Evolutionary conservation across 2,329 filamentous ascomycete species (phyloP).

Genomic region (Cryphonectria nitschkei): DNA sequence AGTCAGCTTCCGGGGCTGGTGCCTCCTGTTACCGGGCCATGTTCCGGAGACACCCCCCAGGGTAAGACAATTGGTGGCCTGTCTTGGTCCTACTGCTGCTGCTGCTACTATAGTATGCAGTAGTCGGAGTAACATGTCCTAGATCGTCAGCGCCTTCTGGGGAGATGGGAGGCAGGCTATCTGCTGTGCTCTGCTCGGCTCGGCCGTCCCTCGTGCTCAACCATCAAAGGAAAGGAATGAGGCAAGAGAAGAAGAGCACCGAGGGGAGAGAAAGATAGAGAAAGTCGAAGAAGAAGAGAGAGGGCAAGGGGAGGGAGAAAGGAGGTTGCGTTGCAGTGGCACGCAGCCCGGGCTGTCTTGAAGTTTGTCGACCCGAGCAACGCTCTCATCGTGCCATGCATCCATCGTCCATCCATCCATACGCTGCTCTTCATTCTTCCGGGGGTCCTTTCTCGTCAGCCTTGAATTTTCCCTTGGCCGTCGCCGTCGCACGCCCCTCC

Average conservation of each 20-base stretch:
- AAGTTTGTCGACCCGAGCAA: slow-evolving; percentile 8
- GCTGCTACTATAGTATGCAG: neutral
- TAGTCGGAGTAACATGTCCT: neutral
- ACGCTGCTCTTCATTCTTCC: slow-evolving; percentile 12
- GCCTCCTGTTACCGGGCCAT: slow-evolving; percentile 1
- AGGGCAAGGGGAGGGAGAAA: neutral
- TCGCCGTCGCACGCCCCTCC: slow-evolving; percentile 5
- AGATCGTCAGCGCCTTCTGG: neutral
- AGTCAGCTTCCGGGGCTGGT: neutral
- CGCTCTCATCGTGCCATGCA: slow-evolving; percentile 14
- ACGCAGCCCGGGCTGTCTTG: neutral
- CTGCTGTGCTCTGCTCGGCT: neutral
- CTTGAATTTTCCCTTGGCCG: slow-evolving; percentile 11
- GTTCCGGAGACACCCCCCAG: neutral
- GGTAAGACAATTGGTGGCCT: neutral
- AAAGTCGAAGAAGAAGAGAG: neutral
- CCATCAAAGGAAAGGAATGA: neutral
- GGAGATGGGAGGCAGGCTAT: neutral
- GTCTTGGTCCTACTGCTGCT: slow-evolving; percentile 5
- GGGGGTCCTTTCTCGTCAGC: slow-evolving; percentile 12
- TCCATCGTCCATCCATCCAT: neutral
- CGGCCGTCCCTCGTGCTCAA: neutral
- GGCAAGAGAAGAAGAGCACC: neutral
- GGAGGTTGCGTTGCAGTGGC: neutral
- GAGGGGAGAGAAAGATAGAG: neutral